Evolutionary conservation across 1,284 basidiomycete genomes (phyloP), one percentile per base, ranked within the genome.

Genomic region (Ustilago curta): DNA sequence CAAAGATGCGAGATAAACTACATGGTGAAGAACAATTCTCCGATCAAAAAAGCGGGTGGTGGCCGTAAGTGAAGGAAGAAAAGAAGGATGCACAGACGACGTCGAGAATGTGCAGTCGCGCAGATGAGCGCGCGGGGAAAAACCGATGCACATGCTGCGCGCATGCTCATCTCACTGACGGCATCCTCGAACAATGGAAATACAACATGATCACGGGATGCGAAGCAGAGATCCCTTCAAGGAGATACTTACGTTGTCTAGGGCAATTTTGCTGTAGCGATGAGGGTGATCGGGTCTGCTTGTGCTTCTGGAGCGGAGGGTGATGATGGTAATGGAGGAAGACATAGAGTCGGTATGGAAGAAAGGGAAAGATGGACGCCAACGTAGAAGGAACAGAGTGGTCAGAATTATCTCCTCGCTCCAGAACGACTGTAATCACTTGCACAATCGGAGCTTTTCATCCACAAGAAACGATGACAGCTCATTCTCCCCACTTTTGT

Each of bases 171-270:
- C 60, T 59, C 56, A 37, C 27, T 7, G 11, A 25, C 45, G 56
- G 57, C 23, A 32, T 19, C 51, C 32, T 29, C 32, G 14, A 19
- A 58, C 54, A 58, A 61, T 53, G n/a, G 45, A 37, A 29, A 8
- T n/a, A 29, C 51, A n/a, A 27, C 32, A 43, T 57, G 35, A 44
- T 42, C 23, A 37, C 27, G 35, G 49, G 18, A 54, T 25, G 59
- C 29, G 39, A 48, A 32, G 45, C 43, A 18, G 27, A 6, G n/a
- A 23, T 4, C 1, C n/a, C 14, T 18, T 8, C 23, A 35, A 25
- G 29, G 25, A 29, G 32, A 40, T 8, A 65, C 68, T 70, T 70
- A 70, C 68, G 37, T 49, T 47, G 14, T 59, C 61, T 21, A 52
- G 35, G 43, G 35, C 4, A 49, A 40, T 56, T 25, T 31, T 29